Evolutionary conservation across 225 moss, liverwort and hornwort genomes (phyloP), one percentile per base, ranked within the genome.

Genomic region (Bryoerythrophyllum caledonicum): DNA sequence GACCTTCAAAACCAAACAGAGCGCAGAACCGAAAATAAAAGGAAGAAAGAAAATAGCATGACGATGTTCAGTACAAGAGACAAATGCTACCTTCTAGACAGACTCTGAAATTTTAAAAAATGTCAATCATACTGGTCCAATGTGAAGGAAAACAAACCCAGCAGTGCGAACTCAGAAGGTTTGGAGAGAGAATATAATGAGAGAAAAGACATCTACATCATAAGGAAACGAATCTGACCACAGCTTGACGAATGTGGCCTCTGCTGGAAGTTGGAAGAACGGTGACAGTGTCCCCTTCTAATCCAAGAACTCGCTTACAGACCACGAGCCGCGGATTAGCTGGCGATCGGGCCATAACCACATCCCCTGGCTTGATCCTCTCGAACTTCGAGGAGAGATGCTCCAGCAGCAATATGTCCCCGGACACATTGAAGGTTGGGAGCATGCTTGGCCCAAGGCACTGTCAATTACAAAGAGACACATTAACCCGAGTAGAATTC

Each of bases 361-460:
- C 94, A 81, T 99, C 95, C 13, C 99, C 99, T 14, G 93, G 82
- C 59, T 89, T 87, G 23, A 99, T 92, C 80, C 82, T 93, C 61
- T 93, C 89, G 34, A 99, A 95, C 71, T 87, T 92, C 10, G 93
- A 89, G 5, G 99, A 99, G 66, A 99, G 70, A 81, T 99, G 99
- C 84, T 99, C 99, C 77, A 99, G 79, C 43, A 99, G 86, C 79
- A 99, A 76, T 62, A 99, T 95, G 68, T 99, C 99, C 67, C 99
- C 99, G 35, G 99, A 88, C 19, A 93, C 86, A 69, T 99, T 99
- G 84, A 99, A 95, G 14, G 99, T 99, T 77, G 99, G 99, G 73
- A 99, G 88, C 99, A 99, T 99, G 84, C 99, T 99, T 53, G 99
- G 99, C 63, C 99, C 99, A 80, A 99, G 86, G 83, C 99, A 95